Base-by-base conservation (phyloP, 805 yeast species). In the Zygosaccharomyces rouxii region DNA sequence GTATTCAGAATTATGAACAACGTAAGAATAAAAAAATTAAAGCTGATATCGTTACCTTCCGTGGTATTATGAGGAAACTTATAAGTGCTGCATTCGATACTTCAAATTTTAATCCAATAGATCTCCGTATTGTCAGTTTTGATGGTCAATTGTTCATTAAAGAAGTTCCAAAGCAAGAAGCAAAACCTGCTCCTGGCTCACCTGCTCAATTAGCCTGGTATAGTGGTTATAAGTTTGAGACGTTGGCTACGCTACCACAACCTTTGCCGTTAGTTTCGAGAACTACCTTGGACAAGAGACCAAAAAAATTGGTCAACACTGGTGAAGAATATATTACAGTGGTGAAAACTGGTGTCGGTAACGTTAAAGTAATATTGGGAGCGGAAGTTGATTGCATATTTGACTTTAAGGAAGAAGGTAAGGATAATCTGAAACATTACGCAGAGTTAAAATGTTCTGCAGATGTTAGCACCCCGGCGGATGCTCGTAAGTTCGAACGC, bases 341-440 rank as follows among this genome's bases (percentile, higher is more conserved):
- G n/a, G 90, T 90, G 5, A 77, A 78, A 56, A 84, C 97, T 0
- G 95, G 96, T 2, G 80, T 92, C 13, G 97, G 96, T 7, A 76
- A 75, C 40, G 76, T 80, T 16, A 79, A 77, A 53, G 67, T 89
- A 38, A 64, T 87, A 5, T 66, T 89, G 39, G 96, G 89, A 0
- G 97, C 96, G 1, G 98, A 94, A 69, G 87, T 92, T 18, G 98
- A 92, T 67, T 85, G 97, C 64, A 84, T 85, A 9, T 85, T 83
- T 77, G 97, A 89, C 64, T 88, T 79, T 58, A 78, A 82, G 54
- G 74, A 69, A 25, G 69, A 67, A 5, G 47, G 64, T 38, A 66
- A 66, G 44, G 79, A 78, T 51, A 77, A 81, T 19, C 70, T 88
- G 39, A 65, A 75, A 3, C 95, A 88, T 66, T 94, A 94, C 63